Conservation (phyloP, 179 eudicot genomes). For the Nepenthes alata region DNA sequence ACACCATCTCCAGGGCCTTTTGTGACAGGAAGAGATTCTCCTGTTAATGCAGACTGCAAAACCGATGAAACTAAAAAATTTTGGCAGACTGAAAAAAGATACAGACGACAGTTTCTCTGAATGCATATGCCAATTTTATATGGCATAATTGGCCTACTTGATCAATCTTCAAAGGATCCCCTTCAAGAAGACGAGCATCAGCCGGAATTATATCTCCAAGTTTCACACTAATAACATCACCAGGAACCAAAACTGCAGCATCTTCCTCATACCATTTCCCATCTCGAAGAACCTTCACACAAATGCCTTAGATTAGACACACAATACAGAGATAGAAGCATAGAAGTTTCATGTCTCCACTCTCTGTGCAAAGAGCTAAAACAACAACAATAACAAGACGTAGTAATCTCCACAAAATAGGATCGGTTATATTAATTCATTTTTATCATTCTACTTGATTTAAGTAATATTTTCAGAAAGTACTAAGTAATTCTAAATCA, state of each 20-base stretch:
- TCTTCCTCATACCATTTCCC: conserved; percentile 84
- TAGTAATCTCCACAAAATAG: background rate
- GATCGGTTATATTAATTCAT: too few species aligned
- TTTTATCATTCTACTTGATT: too few species aligned
- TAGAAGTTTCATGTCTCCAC: too few species aligned
- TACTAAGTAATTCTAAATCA: too few species aligned
- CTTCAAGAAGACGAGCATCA: conserved; percentile 85
- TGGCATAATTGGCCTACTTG: conserved; percentile 34
- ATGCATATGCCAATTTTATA: background rate
- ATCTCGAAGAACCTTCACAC: conserved; percentile 53
- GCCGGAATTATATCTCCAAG: conserved; percentile 89
- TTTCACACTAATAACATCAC: conserved; percentile 70
- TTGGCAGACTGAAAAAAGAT: conserved; percentile 3
- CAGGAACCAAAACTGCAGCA: conserved; percentile 74
- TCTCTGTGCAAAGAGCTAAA: background rate
- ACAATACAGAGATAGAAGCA: too few species aligned
- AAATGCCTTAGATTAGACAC: background rate
- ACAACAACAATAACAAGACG: background rate
- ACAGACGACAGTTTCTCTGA: background rate
- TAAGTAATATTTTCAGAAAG: too few species aligned
- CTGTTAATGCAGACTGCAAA: conserved; percentile 72
- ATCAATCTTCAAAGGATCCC: conserved; percentile 86
- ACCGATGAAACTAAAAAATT: background rate
- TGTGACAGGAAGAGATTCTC: conserved; percentile 88
- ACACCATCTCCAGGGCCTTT: conserved; percentile 87